Evolutionary conservation across 352 stramenopile species (phyloP).

Genomic region (Proteromonas lacertae): DNA sequence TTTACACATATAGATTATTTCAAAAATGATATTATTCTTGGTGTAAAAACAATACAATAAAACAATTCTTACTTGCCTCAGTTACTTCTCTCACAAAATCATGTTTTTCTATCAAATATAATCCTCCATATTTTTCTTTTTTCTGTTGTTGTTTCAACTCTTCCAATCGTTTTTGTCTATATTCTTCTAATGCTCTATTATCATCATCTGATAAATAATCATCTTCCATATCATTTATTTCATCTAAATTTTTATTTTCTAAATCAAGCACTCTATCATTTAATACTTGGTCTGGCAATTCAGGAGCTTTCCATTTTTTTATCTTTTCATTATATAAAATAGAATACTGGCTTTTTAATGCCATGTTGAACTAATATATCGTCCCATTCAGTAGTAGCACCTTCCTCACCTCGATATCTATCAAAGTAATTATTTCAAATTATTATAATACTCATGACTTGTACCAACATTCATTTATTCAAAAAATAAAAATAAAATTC

Average conservation of each 20-base stretch:
- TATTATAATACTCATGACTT: too few species aligned
- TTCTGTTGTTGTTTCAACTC: constrained; percentile 3
- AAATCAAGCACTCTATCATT: constrained; percentile 43
- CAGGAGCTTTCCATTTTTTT: constrained; percentile 2
- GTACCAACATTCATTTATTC: too few species aligned
- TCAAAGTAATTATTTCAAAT: too few species aligned
- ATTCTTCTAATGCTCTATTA: constrained; percentile 4
- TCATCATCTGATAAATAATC: constrained; percentile 6
- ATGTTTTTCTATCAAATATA: constrained; percentile 52
- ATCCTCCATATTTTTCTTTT: constrained; percentile 36
- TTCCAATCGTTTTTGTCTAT: constrained; percentile 5
- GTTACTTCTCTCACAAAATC: constrained; percentile 61
- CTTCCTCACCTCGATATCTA: too few species aligned
- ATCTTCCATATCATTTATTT: constrained; percentile 7
- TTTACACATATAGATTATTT: constrained; percentile 31
- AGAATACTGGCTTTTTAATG: too few species aligned
- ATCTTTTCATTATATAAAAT: too few species aligned
- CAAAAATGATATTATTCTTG: constrained; percentile 11
- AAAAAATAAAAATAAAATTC: too few species aligned
- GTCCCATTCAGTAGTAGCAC: constrained; percentile 6
- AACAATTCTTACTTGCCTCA: constrained; percentile 24
- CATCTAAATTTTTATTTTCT: constrained; percentile 15
- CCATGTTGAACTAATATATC: constrained; percentile 14
- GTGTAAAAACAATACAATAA: too few species aligned
- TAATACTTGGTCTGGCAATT: constrained; percentile 16